Evolutionary conservation across 345 rosid species (phyloP).

Genomic region (Noccaea caerulescens): DNA sequence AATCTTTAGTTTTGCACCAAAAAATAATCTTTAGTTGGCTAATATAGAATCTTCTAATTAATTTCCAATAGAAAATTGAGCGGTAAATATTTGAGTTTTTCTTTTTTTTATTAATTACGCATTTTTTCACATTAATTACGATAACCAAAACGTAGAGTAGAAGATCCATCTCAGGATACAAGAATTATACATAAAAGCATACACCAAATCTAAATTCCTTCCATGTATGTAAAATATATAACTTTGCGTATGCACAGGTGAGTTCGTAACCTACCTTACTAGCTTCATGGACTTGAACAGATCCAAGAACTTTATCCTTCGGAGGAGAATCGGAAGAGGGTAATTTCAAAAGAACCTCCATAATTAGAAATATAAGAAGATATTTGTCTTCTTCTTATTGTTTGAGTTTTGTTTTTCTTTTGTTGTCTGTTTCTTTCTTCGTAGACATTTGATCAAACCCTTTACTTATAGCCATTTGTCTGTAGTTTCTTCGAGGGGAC

Average conservation of each 20-base stretch:
- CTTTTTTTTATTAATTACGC: not conserved
- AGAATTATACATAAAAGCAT: conserved; percentile 5
- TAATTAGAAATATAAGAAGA: conserved; percentile 27
- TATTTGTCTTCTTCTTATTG: conserved; percentile 33
- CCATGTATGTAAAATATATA: not conserved
- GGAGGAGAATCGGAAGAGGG: conserved; percentile 40
- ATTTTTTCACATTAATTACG: not conserved
- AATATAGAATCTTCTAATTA: not conserved
- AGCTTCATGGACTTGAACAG: conserved; percentile 42
- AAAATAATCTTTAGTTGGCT: not conserved
- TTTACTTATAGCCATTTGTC: conserved; percentile 44
- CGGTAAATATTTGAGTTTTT: not conserved
- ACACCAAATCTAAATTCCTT: conserved; percentile 1
- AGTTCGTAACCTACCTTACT: conserved; percentile 33
- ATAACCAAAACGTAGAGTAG: not conserved
- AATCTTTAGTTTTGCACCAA: too few species aligned
- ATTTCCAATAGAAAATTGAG: not conserved
- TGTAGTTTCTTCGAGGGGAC: conserved; percentile 43
- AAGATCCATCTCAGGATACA: conserved; percentile 14
- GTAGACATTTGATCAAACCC: conserved; percentile 30
- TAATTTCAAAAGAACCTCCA: conserved; percentile 50
- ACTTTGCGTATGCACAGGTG: not conserved
- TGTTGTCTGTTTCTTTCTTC: conserved; percentile 20
- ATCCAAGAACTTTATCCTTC: conserved; percentile 44
- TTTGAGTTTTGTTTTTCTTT: conserved; percentile 11